phyloP scores from a whole-genome alignment of 2,329 filamentous ascomycete genomes.

The Lecanicillium sp. region DNA sequence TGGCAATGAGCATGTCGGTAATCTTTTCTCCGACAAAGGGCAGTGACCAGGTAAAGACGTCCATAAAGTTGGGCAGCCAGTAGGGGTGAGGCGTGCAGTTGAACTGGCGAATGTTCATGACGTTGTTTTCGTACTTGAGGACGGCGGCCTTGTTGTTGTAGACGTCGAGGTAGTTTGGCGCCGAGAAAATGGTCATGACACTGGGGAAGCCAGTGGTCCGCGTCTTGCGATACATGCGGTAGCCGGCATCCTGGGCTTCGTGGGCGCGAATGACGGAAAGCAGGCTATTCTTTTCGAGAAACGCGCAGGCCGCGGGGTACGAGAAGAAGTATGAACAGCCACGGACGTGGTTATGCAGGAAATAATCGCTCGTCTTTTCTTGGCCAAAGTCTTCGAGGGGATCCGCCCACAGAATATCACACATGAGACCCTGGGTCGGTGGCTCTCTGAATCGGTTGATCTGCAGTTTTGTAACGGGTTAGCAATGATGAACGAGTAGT shows the following conservation, averaged over 20 bases:
- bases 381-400: constrained; percentile 97
- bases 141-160: constrained; percentile 99
- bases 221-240: constrained; percentile 98
- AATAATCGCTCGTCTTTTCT: constrained; percentile 96
- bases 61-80: constrained; percentile 99
- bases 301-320: constrained; percentile 92
- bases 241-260: constrained; percentile 96
- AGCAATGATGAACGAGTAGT: background rate
- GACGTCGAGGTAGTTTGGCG: constrained; percentile 96
- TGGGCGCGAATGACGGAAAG: constrained; percentile 95
- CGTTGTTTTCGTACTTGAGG: constrained; percentile 98
- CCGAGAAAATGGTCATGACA: constrained; percentile 99
- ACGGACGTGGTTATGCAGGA: constrained; percentile 95
- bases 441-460: constrained; percentile 98
- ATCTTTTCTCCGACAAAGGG: constrained; percentile 99
- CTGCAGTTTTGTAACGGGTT: constrained; percentile 33
- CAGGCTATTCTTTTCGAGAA: constrained; percentile 97
- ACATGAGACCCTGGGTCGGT: constrained; percentile 96
- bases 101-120: constrained; percentile 99
- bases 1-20: constrained; percentile 98
- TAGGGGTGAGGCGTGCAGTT: constrained; percentile 99
- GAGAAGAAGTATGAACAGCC: constrained; percentile 99
- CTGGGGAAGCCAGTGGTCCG: constrained; percentile 96
- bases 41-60: constrained; percentile 99
- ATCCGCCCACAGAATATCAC: constrained; percentile 97